Base-by-base conservation (phyloP, 192 early-diverging fungal genomes). In the Geranomyces variabilis region DNA sequence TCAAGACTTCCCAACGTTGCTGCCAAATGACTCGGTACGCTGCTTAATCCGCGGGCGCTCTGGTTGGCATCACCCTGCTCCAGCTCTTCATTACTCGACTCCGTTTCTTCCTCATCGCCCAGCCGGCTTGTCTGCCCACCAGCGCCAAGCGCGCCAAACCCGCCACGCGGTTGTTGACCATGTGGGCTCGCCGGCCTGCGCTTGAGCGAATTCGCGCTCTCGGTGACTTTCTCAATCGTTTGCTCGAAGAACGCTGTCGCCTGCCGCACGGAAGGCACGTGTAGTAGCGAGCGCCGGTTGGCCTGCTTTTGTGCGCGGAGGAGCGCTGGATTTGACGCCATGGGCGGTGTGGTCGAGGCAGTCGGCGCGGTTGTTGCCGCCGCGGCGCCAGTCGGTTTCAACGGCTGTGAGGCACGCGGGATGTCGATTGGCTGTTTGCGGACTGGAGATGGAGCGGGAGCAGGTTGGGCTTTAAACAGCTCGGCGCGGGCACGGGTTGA, bases 161-260 rank as follows among this genome's bases (percentile, higher is more conserved):
- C 10, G 36, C 36, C 10, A 41, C 36, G n/a, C 10, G 36, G 36
- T 10, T 41, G 36, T 41, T 41, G 36, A 7, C 10, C 5, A 41
- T 41, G 36, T 10, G 36, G 19, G 15, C 51, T 26, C 7, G 59
- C 13, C 69, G 69, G 26, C 17, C 28, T 26, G 15, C 58, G 58
- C 43, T 62, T 58, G 57, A 70, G 69, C 15, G 69, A 0, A 10
- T 72, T 63, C 17, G 70, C 70, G 31, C 61, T 64, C 59, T 72
- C 70, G 7, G 70, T 22, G 7, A 59, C 70, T 41, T 72, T 43
- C 26, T 26, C n/a, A 31, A 64, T 65, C 33, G 45, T 65, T 36
- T 48, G 36, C 28, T 72, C 70, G 29, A 72, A 72, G 21, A 72
- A 72, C 19, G 12, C 49, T 31, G 70, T 51, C 5, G 70, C 62